These are phyloP conservation scores for Sclerotinia subarctica DNA, from an alignment of 2,329 filamentous ascomycete genomes.

Conservation along the genomic window DNA sequence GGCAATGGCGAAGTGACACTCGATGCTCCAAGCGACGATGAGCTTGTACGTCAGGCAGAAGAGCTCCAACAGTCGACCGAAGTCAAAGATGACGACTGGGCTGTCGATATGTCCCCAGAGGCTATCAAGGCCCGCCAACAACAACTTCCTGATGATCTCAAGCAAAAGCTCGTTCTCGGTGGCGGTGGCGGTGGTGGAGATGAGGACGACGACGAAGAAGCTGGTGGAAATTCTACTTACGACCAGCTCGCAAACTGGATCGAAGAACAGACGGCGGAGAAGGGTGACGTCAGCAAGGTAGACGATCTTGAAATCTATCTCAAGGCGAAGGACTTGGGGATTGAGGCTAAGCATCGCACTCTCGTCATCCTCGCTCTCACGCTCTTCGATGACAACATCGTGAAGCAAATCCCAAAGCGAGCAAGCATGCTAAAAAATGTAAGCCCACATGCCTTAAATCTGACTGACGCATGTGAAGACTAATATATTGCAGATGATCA, in stretches of 20 bases:
- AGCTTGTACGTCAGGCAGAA: slow-evolving; percentile 74
- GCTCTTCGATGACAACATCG: slow-evolving; percentile 86
- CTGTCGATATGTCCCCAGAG: slow-evolving; percentile 92
- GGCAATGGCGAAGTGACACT: slow-evolving; percentile 49
- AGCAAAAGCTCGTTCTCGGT: slow-evolving; percentile 80
- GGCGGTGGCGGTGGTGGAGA: slow-evolving; percentile 73
- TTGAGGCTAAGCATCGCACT: slow-evolving; percentile 92
- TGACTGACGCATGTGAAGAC: neutral
- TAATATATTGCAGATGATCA: slow-evolving; percentile 59
- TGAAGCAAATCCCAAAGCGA: slow-evolving; percentile 81
- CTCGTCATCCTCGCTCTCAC: slow-evolving; percentile 89
- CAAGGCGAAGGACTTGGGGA: slow-evolving; percentile 94
- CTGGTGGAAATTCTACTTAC: slow-evolving; percentile 71
- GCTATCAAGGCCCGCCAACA: slow-evolving; percentile 93
- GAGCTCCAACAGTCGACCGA: slow-evolving; percentile 67
- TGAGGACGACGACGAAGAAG: slow-evolving; percentile 77
- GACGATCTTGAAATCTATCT: slow-evolving; percentile 89
- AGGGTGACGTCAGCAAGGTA: slow-evolving; percentile 73
- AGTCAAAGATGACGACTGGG: slow-evolving; percentile 87
- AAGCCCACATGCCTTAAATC: slow-evolving; percentile 37
- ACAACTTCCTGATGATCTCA: slow-evolving; percentile 89
- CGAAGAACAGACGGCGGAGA: slow-evolving; percentile 65
- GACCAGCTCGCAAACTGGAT: slow-evolving; percentile 95
- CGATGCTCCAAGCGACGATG: slow-evolving; percentile 83
- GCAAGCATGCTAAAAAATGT: slow-evolving; percentile 86